These are phyloP conservation scores for Trypethelium eluteriae DNA, from an alignment of 495 filamentous ascomycete genomes.

Conservation along the genomic window DNA sequence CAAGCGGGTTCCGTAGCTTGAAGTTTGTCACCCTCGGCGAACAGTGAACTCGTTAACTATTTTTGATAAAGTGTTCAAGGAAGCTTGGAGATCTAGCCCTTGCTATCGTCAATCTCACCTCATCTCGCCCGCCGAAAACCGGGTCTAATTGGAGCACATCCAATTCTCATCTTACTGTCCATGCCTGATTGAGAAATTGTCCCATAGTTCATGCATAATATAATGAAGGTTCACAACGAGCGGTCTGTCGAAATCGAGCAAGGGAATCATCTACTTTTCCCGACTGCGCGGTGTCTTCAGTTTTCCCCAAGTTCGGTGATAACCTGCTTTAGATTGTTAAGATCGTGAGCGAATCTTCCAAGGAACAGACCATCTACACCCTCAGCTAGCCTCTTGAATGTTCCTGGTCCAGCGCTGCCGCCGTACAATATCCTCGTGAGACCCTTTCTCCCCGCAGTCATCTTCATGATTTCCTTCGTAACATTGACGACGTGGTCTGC, in stretches of 20 bases:
- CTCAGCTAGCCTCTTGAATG: conserved; percentile 56
- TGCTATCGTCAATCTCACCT: not conserved
- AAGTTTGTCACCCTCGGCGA: too few relatives aligned
- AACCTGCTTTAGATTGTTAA: conserved; percentile 57
- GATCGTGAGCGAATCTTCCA: conserved; percentile 72
- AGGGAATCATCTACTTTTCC: not conserved
- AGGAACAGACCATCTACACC: conserved; percentile 77
- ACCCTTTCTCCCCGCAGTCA: conserved; percentile 38
- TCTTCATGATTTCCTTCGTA: conserved; percentile 50
- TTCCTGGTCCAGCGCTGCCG: conserved; percentile 69
- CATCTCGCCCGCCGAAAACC: too few relatives aligned
- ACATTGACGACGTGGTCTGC: conserved; percentile 65
- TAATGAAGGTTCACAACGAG: not conserved
- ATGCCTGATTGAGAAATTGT: too few relatives aligned
- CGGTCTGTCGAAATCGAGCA: not conserved
- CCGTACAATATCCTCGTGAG: conserved; percentile 65
- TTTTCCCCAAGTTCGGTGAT: conserved; percentile 57
- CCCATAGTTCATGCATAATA: not conserved
- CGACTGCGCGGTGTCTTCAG: conserved; percentile 10
- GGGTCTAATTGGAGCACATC: too few relatives aligned
- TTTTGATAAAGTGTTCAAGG: too few relatives aligned
- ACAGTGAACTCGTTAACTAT: too few relatives aligned
- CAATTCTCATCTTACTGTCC: too few relatives aligned
- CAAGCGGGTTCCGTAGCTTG: too few relatives aligned
- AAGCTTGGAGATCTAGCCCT: not conserved